Evolutionary conservation across 352 stramenopile species (phyloP), one percentile per base, ranked within the genome.

Genomic region (Globisporangium carolinianum): DNA sequence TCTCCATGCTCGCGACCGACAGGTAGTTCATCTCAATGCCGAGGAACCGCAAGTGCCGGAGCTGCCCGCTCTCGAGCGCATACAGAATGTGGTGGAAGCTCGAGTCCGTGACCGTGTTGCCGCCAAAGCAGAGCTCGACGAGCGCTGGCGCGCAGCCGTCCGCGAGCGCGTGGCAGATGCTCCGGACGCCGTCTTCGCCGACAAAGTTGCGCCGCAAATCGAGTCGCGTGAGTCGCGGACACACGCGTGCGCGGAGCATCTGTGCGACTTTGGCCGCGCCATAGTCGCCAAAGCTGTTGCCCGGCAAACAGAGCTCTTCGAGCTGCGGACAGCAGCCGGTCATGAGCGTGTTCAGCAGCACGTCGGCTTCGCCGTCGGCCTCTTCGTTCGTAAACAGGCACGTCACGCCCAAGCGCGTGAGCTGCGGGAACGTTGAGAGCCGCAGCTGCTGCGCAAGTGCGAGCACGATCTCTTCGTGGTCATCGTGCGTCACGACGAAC

Each of bases 21-120:
- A 94, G 53, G 65, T 92, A 94, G 68, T 94, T 92, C 71, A 89
- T 87, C 69, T 94, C 84, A 35, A 94, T 84, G 11, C 84, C 84
- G 48, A 94, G 60, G 58, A 91, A 94, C 12, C 76, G 76, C 51
- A 94, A 65, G 10, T 78, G 56, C 15, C 56, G 57, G 57, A 94
- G 54, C 57, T 87, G 66, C 14, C 73, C 57, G 48, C 83, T 91
- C 68, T 94, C 83, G 72, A 94, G 91, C 15, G 83, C 81, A 47
- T 84, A 87, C 48, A 94, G 56, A 39, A 94, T 65, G 61, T 94
- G 81, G 50, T 90, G 78, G 48, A 94, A 89, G 63, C 83, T 89
- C 51, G 81, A 91, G 62, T 94, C 83, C 0, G 83, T 91, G 48
- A 94, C 77, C 35, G 79, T 91, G 62, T 94, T 94, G 12, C 79